Percentiles rank a stretch among this genome's conserved stretches.
These are phyloP conservation scores for Daucus carota DNA, from an alignment of 129 eudicot species.

Conservation along the genomic window DNA sequence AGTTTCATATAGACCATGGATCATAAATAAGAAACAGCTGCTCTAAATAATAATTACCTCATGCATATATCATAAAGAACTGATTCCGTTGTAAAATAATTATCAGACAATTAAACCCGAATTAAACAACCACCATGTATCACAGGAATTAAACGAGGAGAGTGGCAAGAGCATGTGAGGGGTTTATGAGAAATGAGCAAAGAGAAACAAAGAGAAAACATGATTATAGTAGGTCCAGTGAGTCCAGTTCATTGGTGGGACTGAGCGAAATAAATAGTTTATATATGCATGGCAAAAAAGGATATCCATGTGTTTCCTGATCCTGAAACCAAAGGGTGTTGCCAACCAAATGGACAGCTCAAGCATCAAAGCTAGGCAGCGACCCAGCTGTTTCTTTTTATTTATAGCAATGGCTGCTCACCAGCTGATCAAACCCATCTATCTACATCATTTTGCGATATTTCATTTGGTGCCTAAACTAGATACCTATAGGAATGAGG, in stretches of 20 bases:
- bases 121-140: neutral
- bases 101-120: no score
- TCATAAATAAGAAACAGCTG: no score
- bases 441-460: neutral
- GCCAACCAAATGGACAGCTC: constrained; percentile 1
- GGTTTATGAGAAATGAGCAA: neutral
- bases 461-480: neutral
- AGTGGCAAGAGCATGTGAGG: constrained; percentile 4
- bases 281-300: neutral
- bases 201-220: neutral
- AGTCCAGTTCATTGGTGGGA: neutral
- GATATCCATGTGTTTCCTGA: neutral
- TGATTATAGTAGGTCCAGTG: neutral
- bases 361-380: neutral
- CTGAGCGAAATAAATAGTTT: neutral
- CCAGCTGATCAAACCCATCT: neutral
- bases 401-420: neutral
- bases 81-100: no score
- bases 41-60: no score
- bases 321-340: constrained; percentile 3
- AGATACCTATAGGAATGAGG: no score
- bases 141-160: neutral
- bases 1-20: no score
- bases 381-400: constrained; percentile 2
- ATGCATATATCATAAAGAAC: no score